Evolutionary conservation across 768 basidiomycete genomes (phyloP).

Genomic region (Pleurotus sapidus): DNA sequence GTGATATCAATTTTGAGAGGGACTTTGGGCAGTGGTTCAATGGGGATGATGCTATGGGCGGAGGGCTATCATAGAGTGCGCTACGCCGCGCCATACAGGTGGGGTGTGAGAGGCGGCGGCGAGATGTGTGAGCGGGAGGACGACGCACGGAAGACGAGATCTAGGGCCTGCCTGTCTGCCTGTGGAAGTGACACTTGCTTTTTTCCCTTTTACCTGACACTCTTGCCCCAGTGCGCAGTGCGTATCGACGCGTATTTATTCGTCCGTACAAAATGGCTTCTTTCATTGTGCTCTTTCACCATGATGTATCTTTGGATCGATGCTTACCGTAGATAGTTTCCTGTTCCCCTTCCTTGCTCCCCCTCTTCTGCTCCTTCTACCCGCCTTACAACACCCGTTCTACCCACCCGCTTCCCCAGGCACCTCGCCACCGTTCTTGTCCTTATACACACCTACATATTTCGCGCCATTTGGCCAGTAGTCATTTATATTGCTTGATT

Average conservation of each 20-base stretch:
- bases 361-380: no score
- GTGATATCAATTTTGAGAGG: constrained; percentile 63
- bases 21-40: constrained; percentile 81
- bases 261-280: neutral
- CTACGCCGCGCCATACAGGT: no score
- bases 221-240: neutral
- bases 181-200: no score
- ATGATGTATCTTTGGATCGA: constrained; percentile 5
- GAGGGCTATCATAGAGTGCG: no score
- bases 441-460: constrained; percentile 9
- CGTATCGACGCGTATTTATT: neutral
- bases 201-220: no score
- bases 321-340: neutral
- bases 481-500: constrained; percentile 8
- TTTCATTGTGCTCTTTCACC: neutral
- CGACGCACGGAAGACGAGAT: no score
- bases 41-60: constrained; percentile 38
- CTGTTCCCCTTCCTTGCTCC: neutral
- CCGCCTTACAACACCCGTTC: neutral
- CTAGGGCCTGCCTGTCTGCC: no score
- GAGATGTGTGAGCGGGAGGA: no score
- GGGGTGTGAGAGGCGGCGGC: no score
- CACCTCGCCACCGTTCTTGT: neutral
- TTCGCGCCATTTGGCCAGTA: constrained; percentile 1
- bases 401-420: neutral